Percentiles rank a stretch among this genome's conserved stretches.
Evolutionary conservation across 257 asterid genomes (phyloP).

Genomic region (Catharanthus roseus): DNA sequence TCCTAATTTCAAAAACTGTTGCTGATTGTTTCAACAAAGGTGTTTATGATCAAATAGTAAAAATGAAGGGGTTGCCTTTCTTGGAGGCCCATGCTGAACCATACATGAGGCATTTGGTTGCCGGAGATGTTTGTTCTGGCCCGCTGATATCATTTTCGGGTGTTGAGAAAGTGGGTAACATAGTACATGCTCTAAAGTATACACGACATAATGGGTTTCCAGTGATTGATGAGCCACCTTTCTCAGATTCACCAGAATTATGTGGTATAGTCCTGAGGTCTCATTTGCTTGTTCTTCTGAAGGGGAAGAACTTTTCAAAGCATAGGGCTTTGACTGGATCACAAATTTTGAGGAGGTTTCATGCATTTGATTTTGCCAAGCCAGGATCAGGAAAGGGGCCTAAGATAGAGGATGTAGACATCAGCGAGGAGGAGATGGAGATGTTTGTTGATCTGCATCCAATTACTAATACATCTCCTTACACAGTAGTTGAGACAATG

Average conservation of each 20-base stretch:
- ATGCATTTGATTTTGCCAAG: slow-evolving; percentile 82
- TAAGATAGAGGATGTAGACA: slow-evolving; percentile 65
- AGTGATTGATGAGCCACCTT: slow-evolving; percentile 83
- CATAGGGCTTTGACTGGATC: slow-evolving; percentile 41
- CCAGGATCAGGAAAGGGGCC: slow-evolving; percentile 91
- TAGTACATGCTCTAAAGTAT: slow-evolving; percentile 51
- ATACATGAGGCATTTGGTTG: slow-evolving; percentile 78
- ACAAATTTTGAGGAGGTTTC: slow-evolving; percentile 37
- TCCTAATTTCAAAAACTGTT: slow-evolving; percentile 84
- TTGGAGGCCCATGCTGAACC: slow-evolving; percentile 95
- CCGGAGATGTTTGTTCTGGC: slow-evolving; percentile 88
- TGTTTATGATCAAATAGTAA: slow-evolving; percentile 87
- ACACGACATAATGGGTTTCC: slow-evolving; percentile 89
- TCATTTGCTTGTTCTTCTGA: slow-evolving; percentile 74
- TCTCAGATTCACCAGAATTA: slow-evolving; percentile 67
- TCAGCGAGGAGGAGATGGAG: slow-evolving; percentile 76
- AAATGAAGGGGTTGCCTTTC: slow-evolving; percentile 91
- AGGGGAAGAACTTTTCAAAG: slow-evolving; percentile 54
- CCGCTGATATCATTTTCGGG: slow-evolving; percentile 72
- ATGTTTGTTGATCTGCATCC: slow-evolving; percentile 95
- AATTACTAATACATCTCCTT: slow-evolving; percentile 80
- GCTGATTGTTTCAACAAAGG: slow-evolving; percentile 83
- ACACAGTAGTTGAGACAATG: slow-evolving; percentile 89
- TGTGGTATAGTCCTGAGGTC: slow-evolving; percentile 85
- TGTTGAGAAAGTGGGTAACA: slow-evolving; percentile 72